A percentile compares a stretch with the other conserved stretches of the same genome.
Evolutionary conservation across 306 rosid genomes (phyloP).

Genomic region (Carpinus viminea): DNA sequence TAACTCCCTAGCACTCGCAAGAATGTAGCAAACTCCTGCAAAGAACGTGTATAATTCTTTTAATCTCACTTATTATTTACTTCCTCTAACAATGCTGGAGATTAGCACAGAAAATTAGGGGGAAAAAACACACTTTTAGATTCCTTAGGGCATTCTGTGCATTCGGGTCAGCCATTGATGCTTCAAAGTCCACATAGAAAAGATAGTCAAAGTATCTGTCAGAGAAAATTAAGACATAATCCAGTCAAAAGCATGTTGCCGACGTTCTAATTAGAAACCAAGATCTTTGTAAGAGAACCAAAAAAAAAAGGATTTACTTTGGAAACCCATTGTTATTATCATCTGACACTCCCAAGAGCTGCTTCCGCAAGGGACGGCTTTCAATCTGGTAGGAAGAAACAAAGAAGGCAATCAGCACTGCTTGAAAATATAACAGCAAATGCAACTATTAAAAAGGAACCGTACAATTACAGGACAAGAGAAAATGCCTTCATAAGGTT

Average conservation of each 20-base stretch:
- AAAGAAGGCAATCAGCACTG: conserved; percentile 24
- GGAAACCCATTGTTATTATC: conserved; percentile 53
- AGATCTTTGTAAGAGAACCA: too few species aligned
- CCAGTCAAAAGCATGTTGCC: conserved; percentile 23
- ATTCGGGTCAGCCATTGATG: conserved; percentile 90
- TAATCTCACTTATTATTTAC: conserved; percentile 11
- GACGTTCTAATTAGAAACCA: not conserved
- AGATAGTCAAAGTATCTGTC: conserved; percentile 87
- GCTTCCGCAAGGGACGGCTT: conserved; percentile 90
- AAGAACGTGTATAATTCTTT: conserved; percentile 28
- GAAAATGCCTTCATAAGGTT: conserved; percentile 75
- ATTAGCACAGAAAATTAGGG: not conserved
- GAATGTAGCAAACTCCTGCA: conserved; percentile 91
- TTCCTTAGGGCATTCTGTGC: conserved; percentile 91
- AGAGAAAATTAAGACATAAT: conserved; percentile 27
- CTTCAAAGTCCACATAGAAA: conserved; percentile 94
- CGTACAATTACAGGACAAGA: conserved; percentile 10
- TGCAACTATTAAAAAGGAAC: conserved; percentile 10
- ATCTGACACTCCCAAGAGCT: conserved; percentile 65
- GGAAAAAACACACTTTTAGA: conserved; percentile 53
- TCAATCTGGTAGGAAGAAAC: conserved; percentile 65
- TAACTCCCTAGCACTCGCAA: conserved; percentile 97
- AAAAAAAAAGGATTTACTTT: conserved; percentile 48
- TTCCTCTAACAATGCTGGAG: conserved; percentile 15
- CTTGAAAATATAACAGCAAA: conserved; percentile 14